A percentile compares a stretch with the other conserved stretches of the same genome.
phyloP scores from a whole-genome alignment of 352 stramenopile genomes.

The Globisporangium canariense region DNA sequence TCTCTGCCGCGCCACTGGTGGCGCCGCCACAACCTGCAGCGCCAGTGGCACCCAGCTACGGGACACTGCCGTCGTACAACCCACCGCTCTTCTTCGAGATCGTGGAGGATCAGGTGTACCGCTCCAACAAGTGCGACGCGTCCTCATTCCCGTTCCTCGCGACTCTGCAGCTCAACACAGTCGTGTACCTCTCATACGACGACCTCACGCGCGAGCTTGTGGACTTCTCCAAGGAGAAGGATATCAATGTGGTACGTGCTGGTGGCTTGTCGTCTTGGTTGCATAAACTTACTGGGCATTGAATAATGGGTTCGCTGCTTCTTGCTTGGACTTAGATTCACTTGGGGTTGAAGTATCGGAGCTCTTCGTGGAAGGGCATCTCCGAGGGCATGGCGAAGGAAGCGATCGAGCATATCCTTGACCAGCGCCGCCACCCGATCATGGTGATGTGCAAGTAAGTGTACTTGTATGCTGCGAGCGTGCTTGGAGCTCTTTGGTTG shows the following conservation, averaged over 20 bases:
- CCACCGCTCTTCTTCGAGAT: conserved; percentile 87
- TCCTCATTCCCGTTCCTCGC: conserved; percentile 82
- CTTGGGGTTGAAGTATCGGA: conserved; percentile 78
- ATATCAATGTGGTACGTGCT: conserved; percentile 63
- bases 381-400: conserved; percentile 85
- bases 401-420: conserved; percentile 79
- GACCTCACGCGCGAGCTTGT: conserved; percentile 72
- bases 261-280: background rate
- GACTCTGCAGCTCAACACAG: conserved; percentile 77
- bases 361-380: conserved; percentile 67
- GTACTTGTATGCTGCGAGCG: conserved; percentile 6
- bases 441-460: conserved; percentile 88
- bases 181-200: conserved; percentile 85
- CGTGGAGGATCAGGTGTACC: conserved; percentile 81
- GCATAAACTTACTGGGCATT: background rate
- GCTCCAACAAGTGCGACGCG: conserved; percentile 85
- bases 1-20: conserved; percentile 6
- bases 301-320: background rate
- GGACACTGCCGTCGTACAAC: conserved; percentile 73
- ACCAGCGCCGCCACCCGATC: conserved; percentile 74
- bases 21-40: background rate
- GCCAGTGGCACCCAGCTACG: conserved; percentile 30
- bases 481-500: background rate
- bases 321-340: conserved; percentile 47
- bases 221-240: conserved; percentile 81